Conservation (phyloP, 129 eudicot genomes). For the Sambucus nigra region DNA sequence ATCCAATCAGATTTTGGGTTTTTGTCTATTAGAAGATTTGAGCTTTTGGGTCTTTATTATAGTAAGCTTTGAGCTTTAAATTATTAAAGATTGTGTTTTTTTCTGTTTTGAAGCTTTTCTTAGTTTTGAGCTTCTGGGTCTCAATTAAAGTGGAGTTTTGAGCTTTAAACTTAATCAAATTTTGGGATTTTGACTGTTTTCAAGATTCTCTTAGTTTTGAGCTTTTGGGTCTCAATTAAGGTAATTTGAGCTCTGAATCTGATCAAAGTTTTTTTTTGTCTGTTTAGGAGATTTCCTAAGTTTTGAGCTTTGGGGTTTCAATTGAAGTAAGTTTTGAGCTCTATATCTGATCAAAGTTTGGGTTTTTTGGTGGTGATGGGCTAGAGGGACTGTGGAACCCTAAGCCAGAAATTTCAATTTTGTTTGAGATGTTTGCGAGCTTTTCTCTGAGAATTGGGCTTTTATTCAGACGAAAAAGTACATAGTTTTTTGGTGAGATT, state of each 20-base stretch:
- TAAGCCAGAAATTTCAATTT: neutral
- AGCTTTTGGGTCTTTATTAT: too few species aligned
- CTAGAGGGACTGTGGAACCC: neutral
- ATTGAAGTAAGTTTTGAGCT: conserved; percentile 5
- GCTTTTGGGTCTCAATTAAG: neutral
- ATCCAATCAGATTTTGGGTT: too few species aligned
- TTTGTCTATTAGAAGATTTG: too few species aligned
- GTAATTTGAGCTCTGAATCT: neutral
- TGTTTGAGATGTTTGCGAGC: neutral
- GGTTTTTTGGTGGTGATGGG: neutral
- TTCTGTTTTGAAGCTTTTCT: too few species aligned
- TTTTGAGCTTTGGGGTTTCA: conserved; percentile 1
- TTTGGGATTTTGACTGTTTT: too few species aligned
- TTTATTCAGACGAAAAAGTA: conserved; percentile 1
- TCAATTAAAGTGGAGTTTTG: too few species aligned
- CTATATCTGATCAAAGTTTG: neutral
- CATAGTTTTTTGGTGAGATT: neutral
- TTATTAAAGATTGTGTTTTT: too few species aligned
- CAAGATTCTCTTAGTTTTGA: neutral
- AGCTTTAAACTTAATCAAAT: too few species aligned
- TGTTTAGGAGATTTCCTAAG: neutral
- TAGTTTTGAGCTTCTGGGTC: too few species aligned
- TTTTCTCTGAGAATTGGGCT: neutral
- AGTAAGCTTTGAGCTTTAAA: too few species aligned
- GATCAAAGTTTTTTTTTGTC: neutral